Percentiles rank a stretch among this genome's conserved stretches.
Conservation (phyloP, 2,329 filamentous ascomycete genomes). For the Colletotrichum gigasporum region DNA sequence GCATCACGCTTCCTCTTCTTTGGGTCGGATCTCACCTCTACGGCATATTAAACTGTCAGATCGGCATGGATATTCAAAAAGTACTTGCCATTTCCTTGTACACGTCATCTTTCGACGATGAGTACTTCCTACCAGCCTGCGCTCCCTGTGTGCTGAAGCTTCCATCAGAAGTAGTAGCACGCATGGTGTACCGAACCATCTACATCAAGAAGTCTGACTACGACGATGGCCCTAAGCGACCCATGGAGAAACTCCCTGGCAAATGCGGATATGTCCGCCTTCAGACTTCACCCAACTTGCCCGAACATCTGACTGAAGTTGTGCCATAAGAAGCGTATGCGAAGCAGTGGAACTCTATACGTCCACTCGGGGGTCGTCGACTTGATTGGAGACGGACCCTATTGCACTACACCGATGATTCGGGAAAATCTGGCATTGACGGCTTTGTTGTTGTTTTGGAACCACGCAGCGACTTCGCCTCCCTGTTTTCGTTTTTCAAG, state of each 20-base stretch:
- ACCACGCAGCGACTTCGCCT: not conserved
- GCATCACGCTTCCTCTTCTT: conserved; percentile 5
- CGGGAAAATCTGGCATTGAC: too few species aligned
- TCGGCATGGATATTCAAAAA: not conserved
- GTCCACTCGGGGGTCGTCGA: not conserved
- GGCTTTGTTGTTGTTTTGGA: conserved; percentile 2
- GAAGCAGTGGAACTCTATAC: not conserved
- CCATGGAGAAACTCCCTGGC: not conserved
- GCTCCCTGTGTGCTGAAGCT: not conserved
- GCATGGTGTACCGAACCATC: not conserved
- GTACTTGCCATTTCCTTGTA: not conserved
- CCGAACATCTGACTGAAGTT: not conserved
- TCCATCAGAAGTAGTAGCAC: not conserved
- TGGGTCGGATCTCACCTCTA: not conserved
- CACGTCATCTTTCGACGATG: not conserved
- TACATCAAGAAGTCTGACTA: not conserved
- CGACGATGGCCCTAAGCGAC: not conserved
- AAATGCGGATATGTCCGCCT: not conserved
- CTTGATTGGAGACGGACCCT: not conserved
- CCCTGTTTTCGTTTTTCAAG: not conserved
- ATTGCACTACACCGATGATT: not conserved
- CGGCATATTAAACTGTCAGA: not conserved
- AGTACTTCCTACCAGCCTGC: not conserved
- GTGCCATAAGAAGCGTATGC: not conserved
- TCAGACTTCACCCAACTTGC: not conserved